Evolutionary conservation across 306 rosid genomes (phyloP), one percentile per base, ranked within the genome.

Genomic region (Hylodesmum podocarpum): DNA sequence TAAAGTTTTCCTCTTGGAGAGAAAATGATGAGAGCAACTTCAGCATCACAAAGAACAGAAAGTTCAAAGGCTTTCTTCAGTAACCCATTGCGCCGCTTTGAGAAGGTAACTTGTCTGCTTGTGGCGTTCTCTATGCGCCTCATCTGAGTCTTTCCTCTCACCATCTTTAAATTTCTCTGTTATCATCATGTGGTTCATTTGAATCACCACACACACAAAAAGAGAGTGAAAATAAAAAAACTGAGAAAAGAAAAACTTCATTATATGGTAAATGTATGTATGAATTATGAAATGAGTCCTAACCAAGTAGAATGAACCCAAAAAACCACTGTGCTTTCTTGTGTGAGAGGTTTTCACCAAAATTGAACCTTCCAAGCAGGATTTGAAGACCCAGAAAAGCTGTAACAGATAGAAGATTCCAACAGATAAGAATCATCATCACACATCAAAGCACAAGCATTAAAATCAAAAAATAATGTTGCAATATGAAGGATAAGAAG

Each of bases 111-210:
- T 53, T 93, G 98, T 1, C 98, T 83, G 69, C 88, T 93, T 14
- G 97, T 89, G 10, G 88, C 81, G 72, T 93, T 91, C 78, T 91
- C 98, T 51, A 89, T 93, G 24, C 95, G 83, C 86, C 81, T 82
- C 96, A 92, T 82, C 85, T 93, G 93, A 37, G 95, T 91, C 81
- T 91, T 93, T 8, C 98, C 97, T 81, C 98, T 85, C 91, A 89
- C 95, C 97, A 93, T 93, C 75, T 78, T 61, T 69, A 53, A 41
- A 3, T 10, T 0, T 55, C 51, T 57, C 54, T 55, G 16, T n/a
- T n/a, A n/a, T n/a, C n/a, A n/a, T n/a, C n/a, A 31, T 14, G 3
- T 16, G 37, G n/a, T n/a, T n/a, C n/a, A n/a, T n/a, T n/a, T 1
- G 29, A 58, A 78, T 50, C 86, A 54, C 0, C 34, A 64, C 31